Evolutionary conservation across 2,329 filamentous ascomycete species (phyloP).

Genomic region (Albifimbria verrucaria): DNA sequence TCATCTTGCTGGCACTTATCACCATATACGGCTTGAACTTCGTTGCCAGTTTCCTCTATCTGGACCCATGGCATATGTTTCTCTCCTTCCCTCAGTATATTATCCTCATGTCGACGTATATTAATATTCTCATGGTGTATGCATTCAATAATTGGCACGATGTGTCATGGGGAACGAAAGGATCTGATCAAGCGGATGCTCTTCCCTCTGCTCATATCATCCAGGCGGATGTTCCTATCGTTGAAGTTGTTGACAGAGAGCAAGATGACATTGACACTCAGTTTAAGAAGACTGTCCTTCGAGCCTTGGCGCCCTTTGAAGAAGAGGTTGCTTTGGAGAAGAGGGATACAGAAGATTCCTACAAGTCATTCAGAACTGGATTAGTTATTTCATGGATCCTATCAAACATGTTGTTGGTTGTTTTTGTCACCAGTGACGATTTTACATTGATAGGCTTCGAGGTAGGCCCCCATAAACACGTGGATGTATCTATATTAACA

Average conservation of each 20-base stretch:
- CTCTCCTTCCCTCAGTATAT: not conserved
- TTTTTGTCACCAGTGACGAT: not conserved
- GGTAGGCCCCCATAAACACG: not conserved
- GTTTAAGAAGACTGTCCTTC: not conserved
- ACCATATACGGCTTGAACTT: not conserved
- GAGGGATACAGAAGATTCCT: not conserved
- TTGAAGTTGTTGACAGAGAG: not conserved
- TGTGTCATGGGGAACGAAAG: not conserved
- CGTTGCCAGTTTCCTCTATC: not conserved
- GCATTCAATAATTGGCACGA: not conserved
- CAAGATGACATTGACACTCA: not conserved
- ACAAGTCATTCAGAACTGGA: not conserved
- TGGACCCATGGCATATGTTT: not conserved
- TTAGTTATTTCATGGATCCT: not conserved
- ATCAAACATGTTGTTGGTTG: not conserved
- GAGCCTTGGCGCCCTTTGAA: not conserved
- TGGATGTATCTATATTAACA: not conserved
- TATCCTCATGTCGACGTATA: not conserved
- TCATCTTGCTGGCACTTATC: not conserved
- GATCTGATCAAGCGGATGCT: not conserved
- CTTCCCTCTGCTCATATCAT: not conserved
- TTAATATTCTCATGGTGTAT: not conserved
- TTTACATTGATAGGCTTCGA: not conserved
- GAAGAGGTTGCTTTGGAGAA: not conserved
- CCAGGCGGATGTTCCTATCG: not conserved